Evolutionary conservation across 257 asterid genomes (phyloP), one percentile per base, ranked within the genome.

Genomic region (Ocimum tenuiflorum): DNA sequence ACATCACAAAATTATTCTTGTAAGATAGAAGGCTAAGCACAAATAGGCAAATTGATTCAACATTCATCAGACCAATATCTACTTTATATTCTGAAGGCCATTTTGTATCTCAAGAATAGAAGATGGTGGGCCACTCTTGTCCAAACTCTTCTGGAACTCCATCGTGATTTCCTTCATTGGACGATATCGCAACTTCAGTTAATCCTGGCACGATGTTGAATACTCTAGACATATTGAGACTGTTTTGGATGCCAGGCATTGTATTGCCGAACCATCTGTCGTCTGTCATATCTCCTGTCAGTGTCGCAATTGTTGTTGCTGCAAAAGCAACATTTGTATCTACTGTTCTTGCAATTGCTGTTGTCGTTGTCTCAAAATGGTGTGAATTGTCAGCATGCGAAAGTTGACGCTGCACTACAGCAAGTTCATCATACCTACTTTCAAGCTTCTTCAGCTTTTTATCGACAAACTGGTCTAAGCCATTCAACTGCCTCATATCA

Each of bases 401-500:
- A 22, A 17, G 23, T 27, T 17, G 50, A n/a, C 50, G 45, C 50
- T 62, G 74, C 17, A 13, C 54, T 38, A 15, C 49, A 11, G 56
- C 66, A 41, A 68, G 42, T 10, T 71, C 65, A 9, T 58, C 73
- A 4, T 29, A 42, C 64, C 80, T 77, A 52, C 59, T 72, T 52
- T 49, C 53, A 13, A 75, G 79, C 66, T 45, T 61, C 19, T 57
- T 52, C 48, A 65, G 71, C 73, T 73, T 80, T 46, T 78, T 77
- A 65, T 45, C 76, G 1, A 60, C 71, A 29, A 66, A 70, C 15
- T 1, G 10, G 49, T 46, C 19, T 78, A 77, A 20, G 48, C 77
- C 75, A 45, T 70, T 60, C 50, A 75, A 68, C 69, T 80, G 71
- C 45, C 60, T 64, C 8, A 8, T 31, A 58, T 78, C 73, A n/a